phyloP scores from a whole-genome alignment of 2,329 filamentous ascomycete genomes.

The Paraconiothyrium brasiliense region DNA sequence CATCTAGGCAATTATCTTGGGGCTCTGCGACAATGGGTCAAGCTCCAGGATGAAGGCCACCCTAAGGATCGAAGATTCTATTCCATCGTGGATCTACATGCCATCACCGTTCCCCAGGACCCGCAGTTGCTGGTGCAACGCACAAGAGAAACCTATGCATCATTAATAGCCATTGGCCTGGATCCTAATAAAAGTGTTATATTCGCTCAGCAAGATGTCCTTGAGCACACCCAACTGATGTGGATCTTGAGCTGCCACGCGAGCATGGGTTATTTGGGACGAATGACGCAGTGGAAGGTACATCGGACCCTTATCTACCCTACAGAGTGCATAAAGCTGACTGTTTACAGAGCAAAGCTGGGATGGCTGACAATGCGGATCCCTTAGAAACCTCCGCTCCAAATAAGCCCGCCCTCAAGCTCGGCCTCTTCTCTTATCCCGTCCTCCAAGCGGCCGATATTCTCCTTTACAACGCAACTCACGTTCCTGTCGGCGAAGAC shows the following conservation, averaged over 20 bases:
- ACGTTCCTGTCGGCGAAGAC: constrained; percentile 97
- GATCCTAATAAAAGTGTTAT: constrained; percentile 79
- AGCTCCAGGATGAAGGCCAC: constrained; percentile 73
- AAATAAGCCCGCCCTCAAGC: constrained; percentile 72
- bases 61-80: constrained; percentile 74
- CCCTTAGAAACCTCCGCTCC: constrained; percentile 61
- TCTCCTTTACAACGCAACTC: constrained; percentile 83
- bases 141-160: constrained; percentile 79
- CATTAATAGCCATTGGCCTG: constrained; percentile 83
- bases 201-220: constrained; percentile 83
- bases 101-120: constrained; percentile 79
- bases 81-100: constrained; percentile 92
- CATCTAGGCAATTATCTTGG: constrained; percentile 97
- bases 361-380: constrained; percentile 67
- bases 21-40: constrained; percentile 85
- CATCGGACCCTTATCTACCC: not conserved
- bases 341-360: constrained; percentile 68
- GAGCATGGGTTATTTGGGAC: constrained; percentile 88
- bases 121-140: constrained; percentile 68
- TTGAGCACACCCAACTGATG: constrained; percentile 88
- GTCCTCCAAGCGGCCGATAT: constrained; percentile 96
- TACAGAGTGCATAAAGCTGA: constrained; percentile 4
- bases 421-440: constrained; percentile 94
- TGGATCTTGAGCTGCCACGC: constrained; percentile 95
- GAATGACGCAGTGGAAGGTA: constrained; percentile 99